Conservation (phyloP, 202 grass and related monocot species). For the Dendrocalamus latiflorus region DNA sequence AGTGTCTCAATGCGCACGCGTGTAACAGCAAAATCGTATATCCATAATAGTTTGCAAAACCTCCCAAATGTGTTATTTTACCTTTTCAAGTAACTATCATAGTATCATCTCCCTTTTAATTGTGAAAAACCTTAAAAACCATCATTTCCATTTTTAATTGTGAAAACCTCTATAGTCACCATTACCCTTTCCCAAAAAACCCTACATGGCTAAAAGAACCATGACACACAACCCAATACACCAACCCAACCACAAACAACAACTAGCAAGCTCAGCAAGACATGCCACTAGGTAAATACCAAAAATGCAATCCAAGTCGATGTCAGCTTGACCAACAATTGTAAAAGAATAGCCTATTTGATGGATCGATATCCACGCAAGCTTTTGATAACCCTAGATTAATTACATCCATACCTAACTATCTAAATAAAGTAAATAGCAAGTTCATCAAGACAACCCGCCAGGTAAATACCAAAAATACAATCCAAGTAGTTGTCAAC, state of each 20-base stretch:
- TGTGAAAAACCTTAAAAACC: too few relatives aligned
- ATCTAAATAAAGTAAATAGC: too few relatives aligned
- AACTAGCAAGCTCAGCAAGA: neutral
- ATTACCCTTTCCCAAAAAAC: too few relatives aligned
- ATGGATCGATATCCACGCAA: neutral
- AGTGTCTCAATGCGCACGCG: too few relatives aligned
- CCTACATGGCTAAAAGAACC: neutral
- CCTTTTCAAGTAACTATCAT: too few relatives aligned
- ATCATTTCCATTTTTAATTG: too few relatives aligned
- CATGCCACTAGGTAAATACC: neutral
- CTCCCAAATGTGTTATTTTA: too few relatives aligned
- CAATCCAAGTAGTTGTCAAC: neutral
- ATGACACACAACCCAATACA: neutral
- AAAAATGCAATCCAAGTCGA: neutral
- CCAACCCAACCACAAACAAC: neutral
- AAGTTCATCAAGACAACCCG: neutral
- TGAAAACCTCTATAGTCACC: too few relatives aligned
- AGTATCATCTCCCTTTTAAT: too few relatives aligned
- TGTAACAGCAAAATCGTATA: too few relatives aligned
- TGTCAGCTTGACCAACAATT: too few relatives aligned
- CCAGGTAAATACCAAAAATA: neutral
- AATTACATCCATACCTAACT: neutral
- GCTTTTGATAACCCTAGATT: neutral
- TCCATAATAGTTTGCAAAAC: too few relatives aligned
- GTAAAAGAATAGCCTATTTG: neutral